Percentiles rank a stretch among this genome's conserved stretches.
phyloP scores from a whole-genome alignment of 768 basidiomycete genomes.

The Rickenella mellea region DNA sequence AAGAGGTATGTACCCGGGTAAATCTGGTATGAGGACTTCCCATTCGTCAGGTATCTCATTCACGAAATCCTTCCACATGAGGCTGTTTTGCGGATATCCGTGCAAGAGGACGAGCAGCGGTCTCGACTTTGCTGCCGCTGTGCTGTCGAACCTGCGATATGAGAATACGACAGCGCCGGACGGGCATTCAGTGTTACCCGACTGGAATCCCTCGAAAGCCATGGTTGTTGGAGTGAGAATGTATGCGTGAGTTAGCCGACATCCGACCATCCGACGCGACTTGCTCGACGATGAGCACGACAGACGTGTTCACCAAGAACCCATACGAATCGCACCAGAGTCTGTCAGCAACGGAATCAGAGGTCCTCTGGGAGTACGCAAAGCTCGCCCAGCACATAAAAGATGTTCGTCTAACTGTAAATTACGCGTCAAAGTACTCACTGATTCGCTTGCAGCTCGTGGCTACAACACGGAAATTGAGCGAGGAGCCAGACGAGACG shows the following conservation, averaged over 20 bases:
- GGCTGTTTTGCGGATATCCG: constrained; percentile 13
- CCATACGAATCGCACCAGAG: constrained; percentile 67
- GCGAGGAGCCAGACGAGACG: constrained; percentile 67
- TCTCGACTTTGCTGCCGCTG: neutral
- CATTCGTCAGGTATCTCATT: constrained; percentile 3
- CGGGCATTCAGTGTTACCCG: constrained; percentile 1
- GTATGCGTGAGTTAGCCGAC: too few species aligned
- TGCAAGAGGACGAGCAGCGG: constrained; percentile 12
- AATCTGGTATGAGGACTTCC: constrained; percentile 10
- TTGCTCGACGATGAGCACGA: constrained; percentile 15
- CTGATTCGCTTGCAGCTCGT: constrained; percentile 41
- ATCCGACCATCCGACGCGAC: neutral
- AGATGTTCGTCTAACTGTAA: constrained; percentile 37
- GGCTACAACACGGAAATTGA: constrained; percentile 55
- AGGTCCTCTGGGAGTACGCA: constrained; percentile 89
- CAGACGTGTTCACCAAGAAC: constrained; percentile 46
- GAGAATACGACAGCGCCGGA: constrained; percentile 5
- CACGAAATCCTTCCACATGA: constrained; percentile 11
- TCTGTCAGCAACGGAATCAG: constrained; percentile 59
- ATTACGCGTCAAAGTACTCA: neutral
- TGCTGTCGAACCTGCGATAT: neutral
- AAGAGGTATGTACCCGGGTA: constrained; percentile 9
- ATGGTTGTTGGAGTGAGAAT: constrained; percentile 1
- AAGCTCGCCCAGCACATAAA: constrained; percentile 77
- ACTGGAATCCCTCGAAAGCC: constrained; percentile 1